Percentiles rank a stretch among this genome's conserved stretches.
Conservation (phyloP, 164 flowering plant genomes). For the Kalanchoe fedtschenkoi region DNA sequence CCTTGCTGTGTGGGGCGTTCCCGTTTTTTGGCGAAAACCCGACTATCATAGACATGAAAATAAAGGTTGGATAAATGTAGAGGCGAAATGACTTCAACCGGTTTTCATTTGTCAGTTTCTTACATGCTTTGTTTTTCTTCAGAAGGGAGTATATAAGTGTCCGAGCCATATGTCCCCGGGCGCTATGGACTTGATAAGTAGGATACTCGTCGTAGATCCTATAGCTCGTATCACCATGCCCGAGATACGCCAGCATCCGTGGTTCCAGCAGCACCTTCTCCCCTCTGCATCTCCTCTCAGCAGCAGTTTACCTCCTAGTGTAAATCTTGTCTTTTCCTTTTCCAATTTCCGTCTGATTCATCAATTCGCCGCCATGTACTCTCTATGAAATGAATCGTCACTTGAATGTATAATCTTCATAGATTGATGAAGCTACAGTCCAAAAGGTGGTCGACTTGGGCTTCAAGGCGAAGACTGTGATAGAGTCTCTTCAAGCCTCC, state of each 20-base stretch:
- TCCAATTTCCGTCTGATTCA: no score
- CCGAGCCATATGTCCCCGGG: constrained; percentile 17
- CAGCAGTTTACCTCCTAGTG: background rate
- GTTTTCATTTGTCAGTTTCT: background rate
- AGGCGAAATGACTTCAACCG: background rate
- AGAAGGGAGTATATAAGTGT: constrained; percentile 14
- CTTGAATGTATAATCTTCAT: constrained; percentile 3
- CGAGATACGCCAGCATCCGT: constrained; percentile 18
- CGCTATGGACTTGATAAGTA: constrained; percentile 17
- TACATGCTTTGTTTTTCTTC: background rate
- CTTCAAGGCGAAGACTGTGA: constrained; percentile 19
- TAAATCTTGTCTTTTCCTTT: constrained; percentile 8
- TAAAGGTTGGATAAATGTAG: constrained; percentile 6
- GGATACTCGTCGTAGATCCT: constrained; percentile 19
- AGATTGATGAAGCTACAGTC: constrained; percentile 35
- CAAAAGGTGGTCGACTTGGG: constrained; percentile 28
- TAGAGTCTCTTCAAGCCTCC: constrained; percentile 21
- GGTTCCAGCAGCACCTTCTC: constrained; percentile 19
- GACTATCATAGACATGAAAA: constrained; percentile 9
- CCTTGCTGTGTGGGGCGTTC: constrained; percentile 14
- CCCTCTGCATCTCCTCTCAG: constrained; percentile 8
- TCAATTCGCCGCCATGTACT: no score
- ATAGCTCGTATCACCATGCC: constrained; percentile 18
- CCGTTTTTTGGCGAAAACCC: constrained; percentile 19
- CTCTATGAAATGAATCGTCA: background rate